Evolutionary conservation across 2,329 filamentous ascomycete species (phyloP), one percentile per base, ranked within the genome.

Genomic region (Cladosporium velox): DNA sequence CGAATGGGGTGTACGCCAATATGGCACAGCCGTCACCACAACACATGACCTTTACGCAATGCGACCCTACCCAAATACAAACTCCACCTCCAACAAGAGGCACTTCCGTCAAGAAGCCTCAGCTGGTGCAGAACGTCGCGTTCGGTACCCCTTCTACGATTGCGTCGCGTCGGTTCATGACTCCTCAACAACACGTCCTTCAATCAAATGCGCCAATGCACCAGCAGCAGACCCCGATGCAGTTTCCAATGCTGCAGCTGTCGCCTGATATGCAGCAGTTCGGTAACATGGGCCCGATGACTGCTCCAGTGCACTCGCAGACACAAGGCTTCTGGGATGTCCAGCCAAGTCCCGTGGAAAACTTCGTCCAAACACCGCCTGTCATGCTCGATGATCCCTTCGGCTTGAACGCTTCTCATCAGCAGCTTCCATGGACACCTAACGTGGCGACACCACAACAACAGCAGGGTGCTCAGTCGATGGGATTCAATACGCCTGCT

Each of bases 51-150:
- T 69, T 30, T 61, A 47, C 32, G 65, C 63, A 30, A 69, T 68
- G 54, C 63, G 71, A 71, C 51, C 82, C 72, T 15, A 78, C 77
- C 26, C 81, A 83, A 15, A 87, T 88, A 80, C 86, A 88, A 75
- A 88, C 86, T 14, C 86, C 86, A 38, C 86, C 86, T 59, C 86
- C 86, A 2, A 88, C 86, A 30, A 82, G 86, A 75, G 85, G 82
- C 68, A 78, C 79, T 62, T 80, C 85, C 21, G 84, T 82, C 6
- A 81, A 82, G 72, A 82, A 84, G 69, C 80, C 78, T 35, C 70
- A 75, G 59, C 70, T 76, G 59, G 73, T 76, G 58, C 76, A 79
- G 47, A 75, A 55, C 44, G 78, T 80, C 15, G 79, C 80, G 21
- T 78, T 81, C 68, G 77, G 77, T 38, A 79, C 80, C 61, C 78